Conservation (phyloP, 257 asterid species). For the Ilex aquifolium region DNA sequence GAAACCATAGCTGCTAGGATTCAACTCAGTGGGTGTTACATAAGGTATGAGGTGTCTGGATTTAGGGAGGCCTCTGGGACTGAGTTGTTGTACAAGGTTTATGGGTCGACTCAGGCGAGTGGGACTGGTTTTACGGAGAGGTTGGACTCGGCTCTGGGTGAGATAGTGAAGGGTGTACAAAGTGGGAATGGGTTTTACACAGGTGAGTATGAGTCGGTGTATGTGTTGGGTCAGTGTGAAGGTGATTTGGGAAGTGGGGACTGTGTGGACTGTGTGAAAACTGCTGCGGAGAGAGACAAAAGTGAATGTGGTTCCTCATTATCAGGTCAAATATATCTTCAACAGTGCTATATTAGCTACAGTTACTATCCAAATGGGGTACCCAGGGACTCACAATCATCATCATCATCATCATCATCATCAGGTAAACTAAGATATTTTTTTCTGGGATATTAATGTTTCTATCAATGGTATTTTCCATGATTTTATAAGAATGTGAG, state of each 20-base stretch:
- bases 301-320: conserved; percentile 50
- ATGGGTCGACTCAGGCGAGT: conserved; percentile 62
- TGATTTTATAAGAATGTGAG: neutral
- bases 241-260: conserved; percentile 57
- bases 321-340: conserved; percentile 69
- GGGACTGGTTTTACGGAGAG: conserved; percentile 60
- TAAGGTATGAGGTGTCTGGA: conserved; percentile 53
- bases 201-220: conserved; percentile 57
- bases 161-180: conserved; percentile 47
- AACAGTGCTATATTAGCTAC: conserved; percentile 65
- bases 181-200: conserved; percentile 57
- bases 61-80: conserved; percentile 39
- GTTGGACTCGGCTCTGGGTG: conserved; percentile 52
- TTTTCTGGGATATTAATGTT: neutral
- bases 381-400: conserved; percentile 9
- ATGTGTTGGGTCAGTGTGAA: conserved; percentile 86
- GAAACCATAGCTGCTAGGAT: conserved; percentile 53
- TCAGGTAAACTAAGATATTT: conserved; percentile 35
- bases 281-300: conserved; percentile 42
- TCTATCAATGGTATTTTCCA: neutral
- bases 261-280: conserved; percentile 76
- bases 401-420: conserved; percentile 14
- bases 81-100: conserved; percentile 54
- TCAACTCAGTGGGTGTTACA: conserved; percentile 62
- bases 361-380: conserved; percentile 75